A percentile compares a stretch with the other conserved stretches of the same genome.
Evolutionary conservation across 2,329 filamentous ascomycete species (phyloP).

Genomic region (Paecilomyces sp.): DNA sequence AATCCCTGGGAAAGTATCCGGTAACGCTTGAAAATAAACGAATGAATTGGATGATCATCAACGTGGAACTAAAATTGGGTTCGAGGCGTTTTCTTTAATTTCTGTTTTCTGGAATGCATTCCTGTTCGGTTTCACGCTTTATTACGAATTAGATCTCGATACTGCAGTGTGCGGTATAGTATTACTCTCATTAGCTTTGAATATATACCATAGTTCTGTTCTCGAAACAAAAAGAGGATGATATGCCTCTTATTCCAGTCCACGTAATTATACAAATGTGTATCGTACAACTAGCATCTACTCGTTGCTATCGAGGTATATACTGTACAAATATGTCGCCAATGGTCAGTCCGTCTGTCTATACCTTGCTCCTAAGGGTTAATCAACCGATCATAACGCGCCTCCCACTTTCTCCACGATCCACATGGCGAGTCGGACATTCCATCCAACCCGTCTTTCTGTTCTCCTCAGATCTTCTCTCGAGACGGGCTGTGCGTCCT

Average conservation of each 20-base stretch:
- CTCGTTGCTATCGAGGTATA: background rate
- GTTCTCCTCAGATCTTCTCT: conserved; percentile 71
- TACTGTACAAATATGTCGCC: background rate
- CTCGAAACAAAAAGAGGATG: background rate
- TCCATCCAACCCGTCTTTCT: conserved; percentile 76
- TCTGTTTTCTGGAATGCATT: background rate
- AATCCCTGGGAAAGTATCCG: conserved; percentile 37
- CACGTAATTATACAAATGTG: background rate
- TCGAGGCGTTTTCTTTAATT: background rate
- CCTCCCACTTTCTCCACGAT: conserved; percentile 80
- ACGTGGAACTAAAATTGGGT: background rate
- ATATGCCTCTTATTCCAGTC: background rate
- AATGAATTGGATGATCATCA: background rate
- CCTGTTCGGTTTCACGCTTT: background rate
- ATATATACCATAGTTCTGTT: background rate
- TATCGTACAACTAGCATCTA: background rate
- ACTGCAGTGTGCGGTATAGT: background rate
- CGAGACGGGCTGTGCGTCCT: conserved; percentile 61
- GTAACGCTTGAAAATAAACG: background rate
- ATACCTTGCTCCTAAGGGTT: background rate
- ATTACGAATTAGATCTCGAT: background rate
- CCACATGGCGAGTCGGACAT: conserved; percentile 89
- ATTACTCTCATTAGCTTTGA: background rate
- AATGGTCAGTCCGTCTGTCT: background rate
- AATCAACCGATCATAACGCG: conserved; percentile 46